A percentile compares a stretch with the other conserved stretches of the same genome.
Evolutionary conservation across 2,329 filamentous ascomycete species (phyloP).

Genomic region (Calonectria pseudoturangicola): DNA sequence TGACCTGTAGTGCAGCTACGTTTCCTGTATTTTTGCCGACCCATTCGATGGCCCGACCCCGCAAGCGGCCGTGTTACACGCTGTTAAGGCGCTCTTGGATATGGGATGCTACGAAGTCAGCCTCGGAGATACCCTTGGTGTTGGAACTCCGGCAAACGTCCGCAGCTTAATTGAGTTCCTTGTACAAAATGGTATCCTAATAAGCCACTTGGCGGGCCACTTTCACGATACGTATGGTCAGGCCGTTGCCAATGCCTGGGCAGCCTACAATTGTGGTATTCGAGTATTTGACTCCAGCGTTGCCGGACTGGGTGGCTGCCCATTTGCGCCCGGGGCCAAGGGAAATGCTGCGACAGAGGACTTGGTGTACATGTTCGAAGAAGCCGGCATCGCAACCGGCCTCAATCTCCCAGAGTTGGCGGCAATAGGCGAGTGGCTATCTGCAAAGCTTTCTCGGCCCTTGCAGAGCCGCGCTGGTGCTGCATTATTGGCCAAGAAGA

Average conservation of each 20-base stretch:
- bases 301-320: constrained; percentile 35
- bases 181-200: constrained; percentile 70
- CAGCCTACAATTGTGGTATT: constrained; percentile 78
- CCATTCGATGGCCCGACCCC: constrained; percentile 65
- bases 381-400: constrained; percentile 58
- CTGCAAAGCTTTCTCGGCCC: constrained; percentile 65
- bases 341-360: constrained; percentile 37
- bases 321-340: constrained; percentile 39
- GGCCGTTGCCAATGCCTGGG: constrained; percentile 79
- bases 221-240: constrained; percentile 85
- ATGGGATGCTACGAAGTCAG: constrained; percentile 81
- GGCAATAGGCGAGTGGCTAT: constrained; percentile 76
- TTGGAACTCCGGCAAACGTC: constrained; percentile 66
- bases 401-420: constrained; percentile 72
- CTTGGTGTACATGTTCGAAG: constrained; percentile 36
- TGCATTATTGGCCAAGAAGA: constrained; percentile 55
- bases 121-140: constrained; percentile 80
- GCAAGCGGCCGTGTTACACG: constrained; percentile 56
- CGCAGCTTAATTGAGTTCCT: constrained; percentile 69
- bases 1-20: constrained; percentile 58
- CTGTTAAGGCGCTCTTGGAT: constrained; percentile 69
- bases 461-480: constrained; percentile 69
- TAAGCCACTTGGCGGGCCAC: constrained; percentile 76
- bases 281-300: constrained; percentile 75
- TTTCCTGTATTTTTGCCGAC: constrained; percentile 74